Evolutionary conservation across 768 basidiomycete genomes (phyloP), one percentile per base, ranked within the genome.

Genomic region (Termitomyces sp.): DNA sequence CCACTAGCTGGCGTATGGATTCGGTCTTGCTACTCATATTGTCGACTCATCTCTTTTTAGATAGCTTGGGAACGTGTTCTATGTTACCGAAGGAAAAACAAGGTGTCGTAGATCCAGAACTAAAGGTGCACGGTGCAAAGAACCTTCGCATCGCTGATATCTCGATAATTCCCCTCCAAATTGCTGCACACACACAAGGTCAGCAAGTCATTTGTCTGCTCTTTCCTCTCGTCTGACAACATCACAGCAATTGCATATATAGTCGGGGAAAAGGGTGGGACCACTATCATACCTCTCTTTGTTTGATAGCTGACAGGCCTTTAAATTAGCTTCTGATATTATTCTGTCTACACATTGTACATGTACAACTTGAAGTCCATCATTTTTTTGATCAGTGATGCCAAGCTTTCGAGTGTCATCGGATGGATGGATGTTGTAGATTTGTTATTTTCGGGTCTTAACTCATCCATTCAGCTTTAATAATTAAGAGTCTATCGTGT

Each of bases 131-230:
- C 61, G 84, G 82, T 1, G 84, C 84, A 3, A 73, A 67, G 49
- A 85, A 85, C 60, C 56, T 86, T n/a, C 77, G 84, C 7, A 75
- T 86, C 5, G 81, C 74, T 10, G 82, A 84, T 64, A 55, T 84
- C n/a, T 82, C 81, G 4, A 71, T 84, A 52, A 66, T 83, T 7
- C 83, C 84, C 2, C 66, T 84, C 54, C 82, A 82, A 48, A 69
- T 83, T 54, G 74, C 74, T 6, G 74, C 77, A 3, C 82, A 83
- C 61, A 69, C 79, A 3, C 77, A 80, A 70, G 61, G 80, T 80
- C 47, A 26, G 69, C 50, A 16, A 55, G 40, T 33, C 28, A 28
- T 48, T 61, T 12, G 53, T 32, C 38, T 40, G 16, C 47, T 43
- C 2, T 20, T 1, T 16, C 57, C 20, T 50, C 18, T 36, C 13